Evolutionary conservation across 2,329 filamentous ascomycete genomes (phyloP), one percentile per base, ranked within the genome.

Genomic region (Penicillium polonicum): DNA sequence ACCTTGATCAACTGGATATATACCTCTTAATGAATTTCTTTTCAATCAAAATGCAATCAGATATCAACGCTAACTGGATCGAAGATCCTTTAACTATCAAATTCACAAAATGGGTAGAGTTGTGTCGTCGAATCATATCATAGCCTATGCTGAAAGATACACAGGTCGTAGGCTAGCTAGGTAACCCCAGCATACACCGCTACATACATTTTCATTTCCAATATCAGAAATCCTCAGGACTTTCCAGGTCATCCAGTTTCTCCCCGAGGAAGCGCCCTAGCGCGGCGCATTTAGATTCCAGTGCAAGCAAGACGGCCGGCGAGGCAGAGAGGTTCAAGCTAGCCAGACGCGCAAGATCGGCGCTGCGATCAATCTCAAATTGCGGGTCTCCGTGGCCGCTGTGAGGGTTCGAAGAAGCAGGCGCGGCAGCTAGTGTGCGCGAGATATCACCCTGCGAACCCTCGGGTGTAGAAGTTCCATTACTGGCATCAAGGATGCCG

Each of bases 221-320:
- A 8, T 2, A 29, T 64, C 60, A 78, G 52, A 78, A 78, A 59
- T 78, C 76, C 36, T 77, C 76, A 0, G 76, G 76, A 44, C 72
- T 75, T 58, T 76, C 74, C 21, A 78, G 60, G 58, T 77, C 75
- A 48, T 69, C 62, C 25, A 78, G 48, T 50, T 77, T 77, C 51
- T 76, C 72, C 12, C 73, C 67, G 13, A 78, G 65, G 50, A 78
- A 78, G 12, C 69, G 67, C 7, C 73, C 75, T 42, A 78, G 55
- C 5, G 75, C 76, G 2, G 74, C 76, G 23, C 74, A 77, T 59
- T 78, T 78, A 8, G 75, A 76, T 55, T 78, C 76, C 12, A 78
- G 56, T 1, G 76, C 76, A 12, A 78, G 64, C 6, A 78, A 63
- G 4, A 76, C 75, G 2, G 72, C 63, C 0, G 76, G 75, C 1